Evolutionary conservation across 257 asterid species (phyloP), one percentile per base, ranked within the genome.

Genomic region (Coffea canephora): DNA sequence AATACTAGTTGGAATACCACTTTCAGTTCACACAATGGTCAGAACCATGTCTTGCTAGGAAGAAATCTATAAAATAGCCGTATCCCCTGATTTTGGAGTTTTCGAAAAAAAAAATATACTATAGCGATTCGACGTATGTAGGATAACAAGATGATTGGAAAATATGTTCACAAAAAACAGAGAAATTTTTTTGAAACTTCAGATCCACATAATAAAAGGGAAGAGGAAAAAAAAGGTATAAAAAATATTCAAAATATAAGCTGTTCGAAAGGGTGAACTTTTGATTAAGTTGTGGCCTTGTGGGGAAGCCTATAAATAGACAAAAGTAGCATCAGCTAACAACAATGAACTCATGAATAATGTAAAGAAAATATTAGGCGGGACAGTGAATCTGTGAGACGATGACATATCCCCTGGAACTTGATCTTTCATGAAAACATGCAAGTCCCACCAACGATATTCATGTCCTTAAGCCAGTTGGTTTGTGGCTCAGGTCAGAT

Each of bases 391-490:
- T 72, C 76, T 25, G 55, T 64, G 34, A 13, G 57, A 72, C 54
- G 8, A 61, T 31, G 67, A 46, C 43, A 21, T 25, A 5, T 45
- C 48, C 61, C 71, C 50, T 27, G 49, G 49, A 71, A 19, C 16
- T 61, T 9, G 73, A 71, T 71, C 19, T 45, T 48, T 72, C 62
- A 14, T 62, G 54, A 43, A 6, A 45, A 59, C 73, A 71, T 62
- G 4, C 43, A 61, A 72, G 82, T 46, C 78, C 82, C 82, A 79
- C 82, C 45, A 62, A 16, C n/a, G 77, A 79, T 79, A 57, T 46
- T 45, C 77, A 25, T 72, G 77, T 61, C 13, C 70, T 13, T 65
- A 13, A 65, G 70, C 39, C 70, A 21, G 70, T 43, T 31, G 43
- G 70, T 21, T 65, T 13, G 18, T 19, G 23, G 21, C 43, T 65